Conservation (phyloP, 2,329 filamentous ascomycete genomes). For the Stromatinia cepivora region DNA sequence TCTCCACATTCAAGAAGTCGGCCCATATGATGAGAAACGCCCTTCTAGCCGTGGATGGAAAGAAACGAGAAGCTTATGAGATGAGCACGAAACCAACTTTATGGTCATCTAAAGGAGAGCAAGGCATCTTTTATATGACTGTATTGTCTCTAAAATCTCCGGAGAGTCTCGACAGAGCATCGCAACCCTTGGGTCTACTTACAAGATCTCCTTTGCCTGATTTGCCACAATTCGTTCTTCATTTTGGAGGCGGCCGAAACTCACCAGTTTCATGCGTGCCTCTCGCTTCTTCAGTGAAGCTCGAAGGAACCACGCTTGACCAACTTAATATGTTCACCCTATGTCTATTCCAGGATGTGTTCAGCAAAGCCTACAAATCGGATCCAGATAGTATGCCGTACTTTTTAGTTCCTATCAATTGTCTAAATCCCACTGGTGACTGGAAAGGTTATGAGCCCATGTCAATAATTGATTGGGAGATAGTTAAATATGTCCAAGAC, state of each 20-base stretch:
- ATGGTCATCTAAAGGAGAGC: slow-evolving; percentile 59
- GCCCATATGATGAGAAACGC: slow-evolving; percentile 87
- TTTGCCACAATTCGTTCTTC: slow-evolving; percentile 69
- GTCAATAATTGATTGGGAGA: slow-evolving; percentile 60
- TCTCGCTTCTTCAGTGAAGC: slow-evolving; percentile 47
- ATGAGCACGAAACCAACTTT: slow-evolving; percentile 78
- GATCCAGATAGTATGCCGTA: slow-evolving; percentile 70
- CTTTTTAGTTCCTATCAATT: slow-evolving; percentile 67
- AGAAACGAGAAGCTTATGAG: slow-evolving; percentile 69
- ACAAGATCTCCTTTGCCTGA: slow-evolving; percentile 65
- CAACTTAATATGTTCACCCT: slow-evolving; percentile 72
- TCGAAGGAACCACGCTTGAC: slow-evolving; percentile 49
- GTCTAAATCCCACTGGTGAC: neutral
- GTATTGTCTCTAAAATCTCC: slow-evolving; percentile 60
- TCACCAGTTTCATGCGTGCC: slow-evolving; percentile 57
- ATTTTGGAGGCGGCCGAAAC: slow-evolving; percentile 62
- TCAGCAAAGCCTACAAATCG: slow-evolving; percentile 80
- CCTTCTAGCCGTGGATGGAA: slow-evolving; percentile 74
- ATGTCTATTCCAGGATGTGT: slow-evolving; percentile 76
- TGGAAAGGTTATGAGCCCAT: neutral
- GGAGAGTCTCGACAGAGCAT: slow-evolving; percentile 55
- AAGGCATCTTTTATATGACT: slow-evolving; percentile 59
- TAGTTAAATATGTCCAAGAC: slow-evolving; percentile 48
- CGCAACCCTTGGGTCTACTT: slow-evolving; percentile 67
- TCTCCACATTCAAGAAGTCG: slow-evolving; percentile 69